Conservation (phyloP, 2,329 filamentous ascomycete genomes). For the Phaeophleospora eucalypticola region DNA sequence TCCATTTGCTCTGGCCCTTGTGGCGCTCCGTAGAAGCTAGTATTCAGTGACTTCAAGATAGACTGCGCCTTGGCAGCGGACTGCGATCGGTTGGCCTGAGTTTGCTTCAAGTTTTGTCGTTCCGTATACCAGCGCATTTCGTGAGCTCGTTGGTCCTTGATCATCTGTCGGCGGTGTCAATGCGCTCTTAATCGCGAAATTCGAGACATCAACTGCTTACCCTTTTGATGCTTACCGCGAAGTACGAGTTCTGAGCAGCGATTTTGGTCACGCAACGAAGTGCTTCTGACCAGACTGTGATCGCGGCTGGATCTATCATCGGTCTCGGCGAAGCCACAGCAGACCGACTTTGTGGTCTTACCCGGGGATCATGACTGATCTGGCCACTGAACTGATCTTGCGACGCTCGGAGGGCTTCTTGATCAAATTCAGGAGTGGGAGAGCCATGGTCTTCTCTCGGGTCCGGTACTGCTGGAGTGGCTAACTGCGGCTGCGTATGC, state of each 20-base stretch:
- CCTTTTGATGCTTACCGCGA: conserved; percentile 38
- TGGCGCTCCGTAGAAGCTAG: conserved; percentile 10
- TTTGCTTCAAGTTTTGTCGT: conserved; percentile 33
- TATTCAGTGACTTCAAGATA: conserved; percentile 29
- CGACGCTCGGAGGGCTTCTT: conserved; percentile 1
- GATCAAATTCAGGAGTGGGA: background rate
- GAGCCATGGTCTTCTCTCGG: conserved; percentile 1
- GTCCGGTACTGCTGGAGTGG: conserved; percentile 2
- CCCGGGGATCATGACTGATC: conserved; percentile 19
- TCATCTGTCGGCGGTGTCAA: conserved; percentile 45
- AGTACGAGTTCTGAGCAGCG: conserved; percentile 41
- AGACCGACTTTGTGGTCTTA: conserved; percentile 23
- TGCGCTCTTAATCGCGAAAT: conserved; percentile 11
- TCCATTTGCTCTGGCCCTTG: conserved; percentile 12
- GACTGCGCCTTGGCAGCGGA: conserved; percentile 29
- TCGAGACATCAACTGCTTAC: conserved; percentile 26
- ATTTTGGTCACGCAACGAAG: conserved; percentile 47
- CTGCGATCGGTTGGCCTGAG: conserved; percentile 25
- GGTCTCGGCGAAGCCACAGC: conserved; percentile 18
- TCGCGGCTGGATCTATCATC: conserved; percentile 45
- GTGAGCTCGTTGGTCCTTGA: conserved; percentile 59
- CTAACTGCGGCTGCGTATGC: conserved; percentile 11
- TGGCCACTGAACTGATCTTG: conserved; percentile 2
- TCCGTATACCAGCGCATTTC: conserved; percentile 54
- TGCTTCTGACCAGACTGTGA: conserved; percentile 47